Percentiles rank a stretch among this genome's conserved stretches.
Evolutionary conservation across 805 yeast genomes (phyloP).

Genomic region (Saccharomycopsis amapae): DNA sequence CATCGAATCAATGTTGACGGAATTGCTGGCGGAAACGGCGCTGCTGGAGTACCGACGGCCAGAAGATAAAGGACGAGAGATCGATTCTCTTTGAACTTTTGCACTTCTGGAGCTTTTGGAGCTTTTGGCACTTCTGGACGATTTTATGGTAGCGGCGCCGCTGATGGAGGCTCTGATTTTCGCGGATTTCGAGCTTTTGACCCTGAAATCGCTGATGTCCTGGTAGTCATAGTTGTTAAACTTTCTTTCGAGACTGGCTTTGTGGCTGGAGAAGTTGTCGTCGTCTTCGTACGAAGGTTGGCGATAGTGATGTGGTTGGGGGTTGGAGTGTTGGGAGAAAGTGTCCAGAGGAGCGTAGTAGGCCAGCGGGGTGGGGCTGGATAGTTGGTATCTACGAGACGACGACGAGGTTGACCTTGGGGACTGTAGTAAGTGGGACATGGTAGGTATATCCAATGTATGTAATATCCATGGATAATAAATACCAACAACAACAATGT

Average conservation of each 20-base stretch:
- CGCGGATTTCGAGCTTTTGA: neutral
- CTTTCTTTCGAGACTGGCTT: conserved; percentile 14
- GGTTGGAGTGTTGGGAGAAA: too few relatives aligned
- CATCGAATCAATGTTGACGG: conserved; percentile 6
- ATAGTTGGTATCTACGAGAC: too few relatives aligned
- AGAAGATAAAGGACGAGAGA: neutral
- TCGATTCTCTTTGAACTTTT: neutral
- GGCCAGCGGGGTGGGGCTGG: too few relatives aligned
- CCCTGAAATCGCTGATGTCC: conserved; percentile 10
- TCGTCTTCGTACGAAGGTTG: too few relatives aligned
- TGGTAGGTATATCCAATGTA: too few relatives aligned
- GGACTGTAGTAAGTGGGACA: too few relatives aligned
- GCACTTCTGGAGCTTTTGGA: conserved; percentile 7
- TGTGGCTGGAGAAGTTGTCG: conserved; percentile 5
- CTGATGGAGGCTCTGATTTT: conserved; percentile 14
- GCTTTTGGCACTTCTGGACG: conserved; percentile 1
- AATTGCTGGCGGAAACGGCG: neutral
- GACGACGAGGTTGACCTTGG: too few relatives aligned
- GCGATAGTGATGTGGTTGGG: too few relatives aligned
- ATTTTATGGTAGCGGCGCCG: conserved; percentile 13
- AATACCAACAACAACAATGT: too few relatives aligned
- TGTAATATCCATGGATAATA: too few relatives aligned
- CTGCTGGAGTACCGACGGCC: neutral
- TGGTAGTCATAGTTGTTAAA: conserved; percentile 20
- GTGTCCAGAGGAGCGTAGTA: too few relatives aligned